Base-by-base conservation (phyloP, 1,284 basidiomycete species). In the Coniophora puteana region DNA sequence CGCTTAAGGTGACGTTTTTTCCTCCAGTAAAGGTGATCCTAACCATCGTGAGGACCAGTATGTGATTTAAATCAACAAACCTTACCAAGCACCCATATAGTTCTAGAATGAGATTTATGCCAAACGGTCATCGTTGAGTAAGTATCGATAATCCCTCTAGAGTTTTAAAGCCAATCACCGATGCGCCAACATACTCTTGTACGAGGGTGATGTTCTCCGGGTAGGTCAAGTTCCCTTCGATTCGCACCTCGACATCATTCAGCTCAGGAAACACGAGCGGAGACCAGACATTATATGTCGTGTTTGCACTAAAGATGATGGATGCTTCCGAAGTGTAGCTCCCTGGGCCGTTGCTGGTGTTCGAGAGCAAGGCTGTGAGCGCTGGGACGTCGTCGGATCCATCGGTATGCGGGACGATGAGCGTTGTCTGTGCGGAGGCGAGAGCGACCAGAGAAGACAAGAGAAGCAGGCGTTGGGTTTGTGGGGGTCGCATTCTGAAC, bases 191-290 rank as follows among this genome's bases (percentile, higher is more conserved):
- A 17, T 48, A 25, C 12, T 23, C 23, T 65, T 82, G 79, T 23
- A 80, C 64, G 5, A 68, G 65, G n/a, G 71, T 41, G 42, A 82
- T 73, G 60, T 75, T 68, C 6, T 54, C 59, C 1, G 78, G 76
- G 48, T 76, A 78, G 4, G 71, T 74, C 43, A 80, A 45, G 44
- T 82, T 82, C 2, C 80, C 79, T 45, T 80, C 71, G 41, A 82
- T 68, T 14, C 59, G 58, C 18, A 81, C 62, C 46, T 78, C 75
- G 16, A 80, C 76, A 49, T 80, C 80, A 31, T 64, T 72, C 40
- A 82, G 54, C 0, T 49, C 55, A 0, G 77, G 74, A 44, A 82
- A 82, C 41, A 64, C 71, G 55, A 81, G 65, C 2, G 78, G 73
- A 3, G 72, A 74, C 45, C 71, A 75, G 8, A 80, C 70, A 50